These are phyloP conservation scores for Rheum nobile DNA, from an alignment of 148 eudicot genomes.

Conservation along the genomic window DNA sequence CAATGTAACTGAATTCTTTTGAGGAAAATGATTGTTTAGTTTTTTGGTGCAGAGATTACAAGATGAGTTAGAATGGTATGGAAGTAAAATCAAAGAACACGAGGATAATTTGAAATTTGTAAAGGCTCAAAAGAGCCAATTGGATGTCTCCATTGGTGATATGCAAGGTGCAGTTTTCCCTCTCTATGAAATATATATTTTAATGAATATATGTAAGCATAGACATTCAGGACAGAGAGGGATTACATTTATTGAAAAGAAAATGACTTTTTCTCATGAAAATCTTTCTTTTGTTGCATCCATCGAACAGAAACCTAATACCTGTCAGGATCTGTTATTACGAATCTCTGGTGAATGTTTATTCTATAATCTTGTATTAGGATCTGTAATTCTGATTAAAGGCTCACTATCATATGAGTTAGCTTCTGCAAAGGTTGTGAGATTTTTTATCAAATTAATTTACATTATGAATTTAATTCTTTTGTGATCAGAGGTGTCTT, in stretches of 20 bases:
- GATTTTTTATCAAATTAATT: background rate
- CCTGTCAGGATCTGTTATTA: background rate
- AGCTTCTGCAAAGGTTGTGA: background rate
- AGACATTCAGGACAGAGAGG: background rate
- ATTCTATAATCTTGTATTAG: background rate
- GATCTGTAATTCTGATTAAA: background rate
- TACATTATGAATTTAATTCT: background rate
- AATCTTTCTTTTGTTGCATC: background rate
- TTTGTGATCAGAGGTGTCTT: background rate
- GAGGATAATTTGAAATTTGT: constrained; percentile 60
- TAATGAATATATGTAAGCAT: background rate
- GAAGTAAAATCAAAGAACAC: constrained; percentile 50
- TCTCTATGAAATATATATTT: background rate
- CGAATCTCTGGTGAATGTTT: background rate
- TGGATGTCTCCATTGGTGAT: constrained; percentile 67
- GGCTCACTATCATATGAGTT: background rate
- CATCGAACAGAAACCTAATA: background rate
- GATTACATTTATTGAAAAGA: background rate
- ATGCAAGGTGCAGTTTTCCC: constrained; percentile 44
- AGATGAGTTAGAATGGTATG: constrained; percentile 49
- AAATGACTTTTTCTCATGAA: background rate
- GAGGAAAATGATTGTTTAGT: background rate
- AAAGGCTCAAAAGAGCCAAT: constrained; percentile 34
- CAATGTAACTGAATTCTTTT: background rate
- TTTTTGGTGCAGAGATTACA: constrained; percentile 51